Conservation (phyloP, 2,329 filamentous ascomycete species). For the Aaosphaeria arxii region DNA sequence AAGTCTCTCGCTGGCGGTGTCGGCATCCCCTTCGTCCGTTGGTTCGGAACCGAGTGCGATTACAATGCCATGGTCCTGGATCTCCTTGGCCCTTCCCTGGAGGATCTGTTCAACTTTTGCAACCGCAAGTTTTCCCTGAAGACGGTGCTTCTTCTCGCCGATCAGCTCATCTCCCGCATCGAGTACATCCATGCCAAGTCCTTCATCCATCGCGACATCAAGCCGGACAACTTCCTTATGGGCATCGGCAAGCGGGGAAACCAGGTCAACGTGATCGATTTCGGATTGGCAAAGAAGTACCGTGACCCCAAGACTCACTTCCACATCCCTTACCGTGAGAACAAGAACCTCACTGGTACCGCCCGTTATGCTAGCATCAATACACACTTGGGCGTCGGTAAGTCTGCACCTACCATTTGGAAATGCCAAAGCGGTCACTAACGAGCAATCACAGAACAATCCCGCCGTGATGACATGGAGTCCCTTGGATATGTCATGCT, state of each 20-base stretch:
- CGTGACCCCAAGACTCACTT: constrained; percentile 99
- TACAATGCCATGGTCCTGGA: constrained; percentile 99
- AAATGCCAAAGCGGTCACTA: constrained; percentile 1
- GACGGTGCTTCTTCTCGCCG: constrained; percentile 92
- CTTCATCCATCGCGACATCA: constrained; percentile 99
- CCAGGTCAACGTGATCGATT: constrained; percentile 99
- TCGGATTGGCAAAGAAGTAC: constrained; percentile 99
- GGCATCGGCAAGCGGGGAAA: constrained; percentile 98
- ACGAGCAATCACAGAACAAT: constrained; percentile 69
- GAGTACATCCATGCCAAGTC: constrained; percentile 99
- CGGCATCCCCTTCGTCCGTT: constrained; percentile 97
- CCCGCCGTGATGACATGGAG: constrained; percentile 98
- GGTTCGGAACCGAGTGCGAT: constrained; percentile 99
- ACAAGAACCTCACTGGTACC: constrained; percentile 99
- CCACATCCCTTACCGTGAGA: constrained; percentile 99
- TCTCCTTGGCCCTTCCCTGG: constrained; percentile 88
- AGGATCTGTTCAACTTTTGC: constrained; percentile 99
- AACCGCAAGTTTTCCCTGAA: constrained; percentile 99
- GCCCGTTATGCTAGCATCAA: constrained; percentile 99
- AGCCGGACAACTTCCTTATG: constrained; percentile 99
- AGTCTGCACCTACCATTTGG: constrained; percentile 18
- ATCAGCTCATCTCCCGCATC: constrained; percentile 98
- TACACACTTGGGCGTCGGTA: constrained; percentile 92
- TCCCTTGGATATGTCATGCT: constrained; percentile 99
- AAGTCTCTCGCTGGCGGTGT: constrained; percentile 89